Evolutionary conservation across 257 asterid species (phyloP).

Genomic region (Fraxinus cuspidata): DNA sequence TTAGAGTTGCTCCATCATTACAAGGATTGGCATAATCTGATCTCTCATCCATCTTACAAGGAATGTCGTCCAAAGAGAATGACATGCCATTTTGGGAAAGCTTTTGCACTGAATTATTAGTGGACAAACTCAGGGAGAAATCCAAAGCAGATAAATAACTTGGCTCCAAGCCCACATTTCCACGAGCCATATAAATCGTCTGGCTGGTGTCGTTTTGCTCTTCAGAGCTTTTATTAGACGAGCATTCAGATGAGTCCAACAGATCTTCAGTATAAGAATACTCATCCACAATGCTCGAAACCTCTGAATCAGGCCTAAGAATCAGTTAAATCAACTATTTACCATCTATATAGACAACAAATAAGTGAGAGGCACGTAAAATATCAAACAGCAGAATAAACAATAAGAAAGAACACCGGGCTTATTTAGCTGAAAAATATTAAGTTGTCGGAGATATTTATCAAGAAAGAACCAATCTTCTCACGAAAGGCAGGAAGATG

Average conservation of each 20-base stretch:
- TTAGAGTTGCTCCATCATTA: constrained; percentile 27
- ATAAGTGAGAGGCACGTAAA: constrained; percentile 6
- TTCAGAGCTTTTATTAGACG: constrained; percentile 58
- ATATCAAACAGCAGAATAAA: constrained; percentile 5
- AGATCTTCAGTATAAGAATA: constrained; percentile 55
- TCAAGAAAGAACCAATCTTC: constrained; percentile 14
- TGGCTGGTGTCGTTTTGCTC: constrained; percentile 56
- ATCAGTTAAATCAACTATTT: constrained; percentile 28
- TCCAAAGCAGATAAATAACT: constrained; percentile 70
- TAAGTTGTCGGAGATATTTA: constrained; percentile 3
- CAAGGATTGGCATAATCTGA: constrained; percentile 32
- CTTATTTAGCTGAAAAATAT: neutral
- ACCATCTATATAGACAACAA: constrained; percentile 19
- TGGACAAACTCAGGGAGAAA: constrained; percentile 46
- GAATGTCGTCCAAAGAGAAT: constrained; percentile 32
- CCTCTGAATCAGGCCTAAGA: constrained; percentile 57
- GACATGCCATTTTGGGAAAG: constrained; percentile 36
- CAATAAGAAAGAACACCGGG: constrained; percentile 8
- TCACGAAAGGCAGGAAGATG: neutral
- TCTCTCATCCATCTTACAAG: constrained; percentile 31
- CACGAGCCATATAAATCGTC: constrained; percentile 24
- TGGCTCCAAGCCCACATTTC: constrained; percentile 32
- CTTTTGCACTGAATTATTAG: constrained; percentile 40
- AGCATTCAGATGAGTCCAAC: constrained; percentile 63
- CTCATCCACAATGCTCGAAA: constrained; percentile 46